Conservation (phyloP, 1,139 yeast genomes). For the Saccharomyces hybrid region DNA sequence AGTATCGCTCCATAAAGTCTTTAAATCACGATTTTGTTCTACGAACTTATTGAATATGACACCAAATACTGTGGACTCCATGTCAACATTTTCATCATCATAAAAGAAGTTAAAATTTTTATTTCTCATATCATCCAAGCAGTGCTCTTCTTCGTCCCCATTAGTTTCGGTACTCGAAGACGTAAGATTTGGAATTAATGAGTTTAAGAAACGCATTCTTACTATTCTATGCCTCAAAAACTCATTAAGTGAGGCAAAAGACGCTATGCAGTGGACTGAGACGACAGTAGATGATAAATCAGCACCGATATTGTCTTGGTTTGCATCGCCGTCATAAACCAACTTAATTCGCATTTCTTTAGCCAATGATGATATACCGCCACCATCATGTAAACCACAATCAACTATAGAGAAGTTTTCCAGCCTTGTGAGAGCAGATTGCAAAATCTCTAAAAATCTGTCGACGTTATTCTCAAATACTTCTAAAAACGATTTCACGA, state of each 20-base stretch:
- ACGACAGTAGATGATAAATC: slow-evolving; percentile 42
- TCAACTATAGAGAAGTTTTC: slow-evolving; percentile 71
- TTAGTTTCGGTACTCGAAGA: neutral
- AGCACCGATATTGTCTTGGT: slow-evolving; percentile 31
- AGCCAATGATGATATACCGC: slow-evolving; percentile 55
- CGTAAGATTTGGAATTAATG: slow-evolving; percentile 17
- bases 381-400: slow-evolving; percentile 38
- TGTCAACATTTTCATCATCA: slow-evolving; percentile 55
- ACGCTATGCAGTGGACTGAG: slow-evolving; percentile 85
- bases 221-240: slow-evolving; percentile 44
- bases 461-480: slow-evolving; percentile 41
- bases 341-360: slow-evolving; percentile 62
- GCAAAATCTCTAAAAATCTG: slow-evolving; percentile 48
- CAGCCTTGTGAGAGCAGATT: slow-evolving; percentile 66
- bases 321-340: slow-evolving; percentile 27
- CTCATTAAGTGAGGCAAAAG: slow-evolving; percentile 63
- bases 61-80: slow-evolving; percentile 72
- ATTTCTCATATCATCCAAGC: slow-evolving; percentile 18
- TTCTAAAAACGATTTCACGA: slow-evolving; percentile 36
- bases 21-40: slow-evolving; percentile 37
- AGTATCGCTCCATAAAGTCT: slow-evolving; percentile 48
- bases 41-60: slow-evolving; percentile 58
- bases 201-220: slow-evolving; percentile 21
- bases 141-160: neutral
- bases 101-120: slow-evolving; percentile 55